Base-by-base conservation (phyloP, 2,329 filamentous ascomycete species). In the Setomelanomma holmii region DNA sequence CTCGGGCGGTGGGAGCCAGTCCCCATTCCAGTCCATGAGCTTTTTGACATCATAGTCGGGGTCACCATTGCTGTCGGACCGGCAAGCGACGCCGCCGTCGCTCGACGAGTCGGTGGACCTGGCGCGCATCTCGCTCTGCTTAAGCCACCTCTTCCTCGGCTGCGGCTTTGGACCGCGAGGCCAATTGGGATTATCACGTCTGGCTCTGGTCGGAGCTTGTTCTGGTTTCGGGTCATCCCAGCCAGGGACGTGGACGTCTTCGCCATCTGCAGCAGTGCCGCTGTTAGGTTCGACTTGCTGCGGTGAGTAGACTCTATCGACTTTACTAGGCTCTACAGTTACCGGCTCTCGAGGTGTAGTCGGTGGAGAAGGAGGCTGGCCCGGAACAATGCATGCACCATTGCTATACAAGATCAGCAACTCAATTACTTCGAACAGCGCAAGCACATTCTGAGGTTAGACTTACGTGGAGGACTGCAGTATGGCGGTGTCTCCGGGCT, bases 11-110 rank as follows among this genome's bases (percentile, higher is more conserved):
- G 80, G 79, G 21, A 76, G 66, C 68, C 75, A 77, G 6, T 76
- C 68, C 11, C 79, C 79, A 44, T 78, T 71, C 76, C 76, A 83
- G 49, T 79, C 79, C 4, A 68, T 52, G 2, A 79, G 61, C 49
- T 74, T 69, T 49, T 68, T 68, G 41, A 73, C 58, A 22, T 75
- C 71, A 40, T 74, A 72, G 11, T 69, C 38, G 0, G 66, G 67
- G 35, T 75, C 70, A 5, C 68, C 69, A 8, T 68, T 56, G 49
- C 69, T 71, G 36, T 71, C 53, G 2, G 69, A 71, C 22, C 51
- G 54, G 38, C 54, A 62, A 4, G 17, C 36, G 10, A 67, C 34
- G 2, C 67, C 70, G 1, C 66, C 66, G 20, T 66, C 55, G 19
- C 17, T 33, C 5, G 35, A 33, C 19, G 60, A 58, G 14, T 49